phyloP scores from a whole-genome alignment of 805 yeast genomes.

The Candida oleophila region DNA sequence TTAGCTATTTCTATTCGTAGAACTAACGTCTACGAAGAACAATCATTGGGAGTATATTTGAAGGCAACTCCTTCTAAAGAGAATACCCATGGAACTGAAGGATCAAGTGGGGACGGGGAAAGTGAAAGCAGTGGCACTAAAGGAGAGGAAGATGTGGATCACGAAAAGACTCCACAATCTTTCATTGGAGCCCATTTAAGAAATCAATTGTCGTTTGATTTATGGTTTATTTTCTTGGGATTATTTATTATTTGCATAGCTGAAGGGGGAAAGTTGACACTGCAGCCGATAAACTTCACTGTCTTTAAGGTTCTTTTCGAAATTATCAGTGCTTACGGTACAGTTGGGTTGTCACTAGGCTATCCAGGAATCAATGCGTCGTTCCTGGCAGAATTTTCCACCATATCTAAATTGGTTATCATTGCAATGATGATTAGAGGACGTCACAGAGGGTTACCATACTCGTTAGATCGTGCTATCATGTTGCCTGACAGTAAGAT shows the following conservation, averaged over 20 bases:
- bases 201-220: constrained; percentile 87
- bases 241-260: constrained; percentile 83
- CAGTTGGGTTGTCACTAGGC: constrained; percentile 91
- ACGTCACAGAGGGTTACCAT: constrained; percentile 94
- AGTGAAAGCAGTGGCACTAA: constrained; percentile 3
- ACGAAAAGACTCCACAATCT: constrained; percentile 48
- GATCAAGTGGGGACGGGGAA: constrained; percentile 18
- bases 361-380: constrained; percentile 68
- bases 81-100: background rate
- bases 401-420: constrained; percentile 77
- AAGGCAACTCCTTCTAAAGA: constrained; percentile 20
- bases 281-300: constrained; percentile 47
- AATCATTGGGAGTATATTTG: constrained; percentile 84
- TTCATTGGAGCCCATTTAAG: constrained; percentile 87
- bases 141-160: constrained; percentile 23
- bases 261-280: constrained; percentile 64
- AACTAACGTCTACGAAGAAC: constrained; percentile 97
- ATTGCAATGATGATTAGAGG: constrained; percentile 93
- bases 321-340: constrained; percentile 92
- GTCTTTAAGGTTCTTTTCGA: constrained; percentile 81
- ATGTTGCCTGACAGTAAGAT: constrained; percentile 73
- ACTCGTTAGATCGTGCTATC: constrained; percentile 89
- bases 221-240: constrained; percentile 91
- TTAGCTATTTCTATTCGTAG: constrained; percentile 94
- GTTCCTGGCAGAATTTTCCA: constrained; percentile 67